Conservation (phyloP, 345 rosid genomes). For the Bruguiera parviflora region DNA sequence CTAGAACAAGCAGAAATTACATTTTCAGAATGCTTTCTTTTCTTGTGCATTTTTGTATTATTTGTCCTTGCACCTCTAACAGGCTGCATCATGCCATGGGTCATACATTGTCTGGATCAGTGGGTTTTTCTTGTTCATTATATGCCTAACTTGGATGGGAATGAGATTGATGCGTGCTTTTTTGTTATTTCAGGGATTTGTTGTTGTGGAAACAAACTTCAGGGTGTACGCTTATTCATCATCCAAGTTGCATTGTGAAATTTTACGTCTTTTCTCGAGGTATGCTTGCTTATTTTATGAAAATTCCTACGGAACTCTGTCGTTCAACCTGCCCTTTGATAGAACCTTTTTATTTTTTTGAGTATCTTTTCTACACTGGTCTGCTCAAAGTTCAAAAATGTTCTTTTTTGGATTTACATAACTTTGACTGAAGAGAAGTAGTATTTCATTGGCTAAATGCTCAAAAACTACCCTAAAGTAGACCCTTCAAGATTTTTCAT, state of each 20-base stretch:
- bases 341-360: neutral
- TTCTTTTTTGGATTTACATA: neutral
- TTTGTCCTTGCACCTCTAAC: neutral
- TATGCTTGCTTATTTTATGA: conserved; percentile 18
- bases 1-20: too few species aligned
- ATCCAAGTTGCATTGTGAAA: conserved; percentile 90
- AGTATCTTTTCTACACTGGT: neutral
- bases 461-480: too few species aligned
- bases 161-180: neutral
- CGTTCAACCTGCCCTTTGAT: too few species aligned
- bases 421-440: too few species aligned
- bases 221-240: conserved; percentile 89
- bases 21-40: too few species aligned
- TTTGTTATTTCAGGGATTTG: conserved; percentile 62
- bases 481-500: too few species aligned
- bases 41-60: too few species aligned
- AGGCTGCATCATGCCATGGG: neutral
- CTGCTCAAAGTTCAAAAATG: neutral
- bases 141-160: neutral
- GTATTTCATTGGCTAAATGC: too few species aligned
- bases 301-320: too few species aligned
- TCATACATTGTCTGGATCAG: neutral
- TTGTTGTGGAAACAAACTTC: conserved; percentile 92
- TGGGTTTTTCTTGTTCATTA: neutral
- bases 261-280: conserved; percentile 90